phyloP scores from a whole-genome alignment of 1,284 basidiomycete genomes.

The Wallemia hederae region DNA sequence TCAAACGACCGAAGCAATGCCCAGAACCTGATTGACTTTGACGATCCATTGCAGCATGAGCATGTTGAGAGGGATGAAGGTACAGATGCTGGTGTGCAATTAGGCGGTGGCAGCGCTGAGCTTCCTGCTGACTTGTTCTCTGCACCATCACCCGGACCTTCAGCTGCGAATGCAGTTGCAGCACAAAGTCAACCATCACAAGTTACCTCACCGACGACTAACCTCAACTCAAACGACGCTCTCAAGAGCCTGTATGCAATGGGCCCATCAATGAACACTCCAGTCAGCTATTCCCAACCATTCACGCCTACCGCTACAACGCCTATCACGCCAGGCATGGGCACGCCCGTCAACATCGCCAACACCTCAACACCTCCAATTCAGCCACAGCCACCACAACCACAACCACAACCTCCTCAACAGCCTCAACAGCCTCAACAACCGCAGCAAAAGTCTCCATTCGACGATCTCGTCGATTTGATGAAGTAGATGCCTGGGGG shows the following conservation, averaged over 20 bases:
- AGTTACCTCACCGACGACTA: background rate
- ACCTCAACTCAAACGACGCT: background rate
- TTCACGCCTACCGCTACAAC: background rate
- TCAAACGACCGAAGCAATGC: background rate
- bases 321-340: background rate
- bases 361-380: background rate
- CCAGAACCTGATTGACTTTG: constrained; percentile 1
- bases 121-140: background rate
- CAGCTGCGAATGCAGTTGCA: background rate
- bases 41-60: background rate
- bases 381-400: background rate
- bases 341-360: background rate
- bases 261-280: background rate
- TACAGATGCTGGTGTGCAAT: background rate
- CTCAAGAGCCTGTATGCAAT: background rate
- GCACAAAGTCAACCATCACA: background rate
- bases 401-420: background rate
- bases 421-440: background rate
- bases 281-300: background rate
- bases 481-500: constrained; percentile 1
- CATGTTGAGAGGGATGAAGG: background rate
- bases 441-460: background rate
- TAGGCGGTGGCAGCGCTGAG: background rate
- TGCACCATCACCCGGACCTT: background rate
- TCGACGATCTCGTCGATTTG: constrained; percentile 1